Percentiles rank a stretch among this genome's conserved stretches.
Conservation (phyloP, 1,284 basidiomycete species). For the Microstroma glucosiphilum region DNA sequence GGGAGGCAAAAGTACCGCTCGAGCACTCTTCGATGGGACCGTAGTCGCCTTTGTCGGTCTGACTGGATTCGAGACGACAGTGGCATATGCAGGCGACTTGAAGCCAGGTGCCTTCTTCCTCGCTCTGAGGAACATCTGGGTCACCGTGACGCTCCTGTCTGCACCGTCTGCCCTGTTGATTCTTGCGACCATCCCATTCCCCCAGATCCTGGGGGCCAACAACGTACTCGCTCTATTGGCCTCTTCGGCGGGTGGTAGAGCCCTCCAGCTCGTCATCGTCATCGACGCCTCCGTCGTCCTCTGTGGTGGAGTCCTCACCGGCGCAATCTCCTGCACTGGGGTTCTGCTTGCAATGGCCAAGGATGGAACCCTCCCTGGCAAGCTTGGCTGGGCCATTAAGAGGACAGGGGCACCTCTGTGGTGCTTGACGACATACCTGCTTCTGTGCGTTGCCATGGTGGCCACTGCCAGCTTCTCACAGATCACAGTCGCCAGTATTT, state of each 20-base stretch:
- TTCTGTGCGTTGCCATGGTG: constrained; percentile 59
- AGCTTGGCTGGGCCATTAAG: constrained; percentile 57
- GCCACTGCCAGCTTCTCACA: constrained; percentile 76
- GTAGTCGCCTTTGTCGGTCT: constrained; percentile 36
- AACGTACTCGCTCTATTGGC: constrained; percentile 29
- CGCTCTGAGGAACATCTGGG: constrained; percentile 30
- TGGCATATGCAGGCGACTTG: constrained; percentile 30
- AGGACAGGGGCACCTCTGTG: constrained; percentile 58
- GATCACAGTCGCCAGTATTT: constrained; percentile 64
- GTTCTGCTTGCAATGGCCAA: constrained; percentile 25
- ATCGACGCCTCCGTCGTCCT: constrained; percentile 33
- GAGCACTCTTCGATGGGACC: constrained; percentile 30
- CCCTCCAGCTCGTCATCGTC: constrained; percentile 30
- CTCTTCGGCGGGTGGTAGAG: constrained; percentile 19
- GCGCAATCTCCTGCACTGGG: constrained; percentile 25
- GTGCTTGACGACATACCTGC: constrained; percentile 57
- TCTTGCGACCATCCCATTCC: constrained; percentile 24
- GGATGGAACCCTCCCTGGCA: constrained; percentile 60
- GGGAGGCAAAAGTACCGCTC: constrained; percentile 21
- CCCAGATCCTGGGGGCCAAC: constrained; percentile 18
- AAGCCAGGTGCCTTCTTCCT: constrained; percentile 26
- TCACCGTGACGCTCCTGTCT: constrained; percentile 22
- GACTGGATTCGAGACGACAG: constrained; percentile 35
- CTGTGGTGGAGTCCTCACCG: constrained; percentile 36
- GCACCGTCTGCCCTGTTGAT: constrained; percentile 33